Percentiles rank a stretch among this genome's conserved stretches.
Evolutionary conservation across 306 rosid species (phyloP).

Genomic region (Rubus parviflorus): DNA sequence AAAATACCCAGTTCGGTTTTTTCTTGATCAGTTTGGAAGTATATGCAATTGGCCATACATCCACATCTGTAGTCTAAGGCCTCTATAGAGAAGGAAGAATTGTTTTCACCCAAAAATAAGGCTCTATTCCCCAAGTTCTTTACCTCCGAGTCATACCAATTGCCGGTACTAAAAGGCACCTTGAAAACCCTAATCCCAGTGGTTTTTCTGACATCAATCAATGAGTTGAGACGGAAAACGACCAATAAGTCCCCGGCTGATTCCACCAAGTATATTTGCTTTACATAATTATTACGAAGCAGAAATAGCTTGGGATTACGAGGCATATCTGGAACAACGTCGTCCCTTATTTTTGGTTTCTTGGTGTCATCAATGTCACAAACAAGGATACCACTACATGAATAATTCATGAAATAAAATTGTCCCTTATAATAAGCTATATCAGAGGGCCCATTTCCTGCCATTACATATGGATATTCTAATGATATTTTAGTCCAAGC

Average conservation of each 20-base stretch:
- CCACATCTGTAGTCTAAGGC: not conserved
- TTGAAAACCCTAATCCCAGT: not conserved
- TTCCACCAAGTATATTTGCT: not conserved
- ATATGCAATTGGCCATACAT: not conserved
- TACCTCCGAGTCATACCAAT: not conserved
- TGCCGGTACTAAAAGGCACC: not conserved
- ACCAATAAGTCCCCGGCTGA: not conserved
- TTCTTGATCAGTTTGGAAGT: not conserved
- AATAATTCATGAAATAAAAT: not conserved
- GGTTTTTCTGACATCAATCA: too few relatives aligned
- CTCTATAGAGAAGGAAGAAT: slow-evolving; percentile 5
- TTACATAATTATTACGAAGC: too few relatives aligned
- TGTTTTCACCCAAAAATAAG: not conserved
- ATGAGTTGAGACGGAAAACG: not conserved
- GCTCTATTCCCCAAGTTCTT: not conserved
- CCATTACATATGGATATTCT: too few relatives aligned
- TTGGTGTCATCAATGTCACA: not conserved
- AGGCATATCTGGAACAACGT: not conserved
- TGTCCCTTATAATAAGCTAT: not conserved
- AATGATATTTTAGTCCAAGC: not conserved
- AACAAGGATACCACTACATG: too few relatives aligned
- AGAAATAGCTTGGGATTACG: too few relatives aligned
- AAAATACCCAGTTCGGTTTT: not conserved
- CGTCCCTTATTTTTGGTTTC: not conserved
- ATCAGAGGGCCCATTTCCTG: too few relatives aligned